Conservation (phyloP, 2,329 filamentous ascomycete species). For the Seiridium cupressi region DNA sequence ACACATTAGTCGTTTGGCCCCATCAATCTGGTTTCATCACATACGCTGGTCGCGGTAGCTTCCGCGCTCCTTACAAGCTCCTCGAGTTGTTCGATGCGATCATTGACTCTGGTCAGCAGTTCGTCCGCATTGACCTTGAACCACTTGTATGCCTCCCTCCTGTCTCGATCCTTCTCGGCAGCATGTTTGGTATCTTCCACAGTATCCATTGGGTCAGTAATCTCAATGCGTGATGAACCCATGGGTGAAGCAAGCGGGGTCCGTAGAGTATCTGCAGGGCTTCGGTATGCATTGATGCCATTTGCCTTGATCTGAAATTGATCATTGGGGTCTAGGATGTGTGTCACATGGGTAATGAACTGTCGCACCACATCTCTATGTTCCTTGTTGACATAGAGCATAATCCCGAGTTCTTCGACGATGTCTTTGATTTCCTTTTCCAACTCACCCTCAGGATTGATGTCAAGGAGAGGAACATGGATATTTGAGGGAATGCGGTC, state of each 20-base stretch:
- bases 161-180: not conserved
- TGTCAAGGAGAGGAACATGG: constrained; percentile 34
- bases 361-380: constrained; percentile 30
- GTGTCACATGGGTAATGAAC: constrained; percentile 22
- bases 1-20: not conserved
- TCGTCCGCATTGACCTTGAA: constrained; percentile 27
- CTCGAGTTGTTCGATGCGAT: constrained; percentile 32
- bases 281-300: not conserved
- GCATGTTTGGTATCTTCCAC: not conserved
- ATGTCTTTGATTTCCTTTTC: constrained; percentile 45
- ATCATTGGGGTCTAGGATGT: constrained; percentile 17
- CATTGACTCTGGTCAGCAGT: constrained; percentile 19
- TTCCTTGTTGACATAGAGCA: constrained; percentile 35
- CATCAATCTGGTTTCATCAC: not conserved
- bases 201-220: not conserved
- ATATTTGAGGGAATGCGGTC: constrained; percentile 19
- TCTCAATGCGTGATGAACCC: not conserved
- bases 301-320: not conserved
- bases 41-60: constrained; percentile 30
- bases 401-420: constrained; percentile 46
- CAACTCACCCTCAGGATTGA: constrained; percentile 39
- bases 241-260: not conserved
- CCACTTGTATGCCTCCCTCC: constrained; percentile 15
- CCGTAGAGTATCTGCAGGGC: not conserved
- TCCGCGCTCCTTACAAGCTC: constrained; percentile 28